Evolutionary conservation across 441 rosid species (phyloP), one percentile per base, ranked within the genome.

Genomic region (Corymbia citriodora): DNA sequence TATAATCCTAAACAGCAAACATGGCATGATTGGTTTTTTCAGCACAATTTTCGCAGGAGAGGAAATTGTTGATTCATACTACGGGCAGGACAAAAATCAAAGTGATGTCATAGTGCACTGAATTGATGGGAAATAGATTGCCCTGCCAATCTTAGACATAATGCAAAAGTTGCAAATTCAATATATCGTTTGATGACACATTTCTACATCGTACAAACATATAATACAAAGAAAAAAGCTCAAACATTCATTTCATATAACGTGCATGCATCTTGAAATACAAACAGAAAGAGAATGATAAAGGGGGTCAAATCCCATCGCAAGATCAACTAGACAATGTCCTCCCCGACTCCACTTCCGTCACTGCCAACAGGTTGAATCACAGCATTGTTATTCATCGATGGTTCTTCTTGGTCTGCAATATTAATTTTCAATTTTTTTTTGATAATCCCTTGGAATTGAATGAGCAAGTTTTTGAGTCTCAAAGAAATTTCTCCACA

Each of bases 311-410:
- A 74, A 36, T 36, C 19, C 14, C 49, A 74, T 11, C 25, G 3
- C 0, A 9, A 21, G 50, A 40, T 74, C 83, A 21, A 40, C 50
- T 74, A 74, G 50, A 74, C 83, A 40, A 36, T 74, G 2, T 74
- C 14, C 50, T 74, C 50, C 29, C 29, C 29, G 2, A 0, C 8
- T 74, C 50, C 1, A 0, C 29, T 25, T 74, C 16, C 14, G 0
- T 36, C 82, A 36, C 27, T 0, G 0, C 27, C 49, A 21, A 72
- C 2, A 11, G 25, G 8, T 72, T 1, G 27, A 36, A 14, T 36
- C 8, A 36, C 3, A 5, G 1, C 8, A 11, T 72, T 36, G 45
- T 72, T 72, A 36, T 40, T 72, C 48, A 36, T 72, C 7, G 48
- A 72, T 72, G 49, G 11, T 72, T 36, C 82, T 36, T 72, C 49